phyloP scores from a whole-genome alignment of 1,139 yeast species.

The Lodderomyces oxycetoniae region DNA sequence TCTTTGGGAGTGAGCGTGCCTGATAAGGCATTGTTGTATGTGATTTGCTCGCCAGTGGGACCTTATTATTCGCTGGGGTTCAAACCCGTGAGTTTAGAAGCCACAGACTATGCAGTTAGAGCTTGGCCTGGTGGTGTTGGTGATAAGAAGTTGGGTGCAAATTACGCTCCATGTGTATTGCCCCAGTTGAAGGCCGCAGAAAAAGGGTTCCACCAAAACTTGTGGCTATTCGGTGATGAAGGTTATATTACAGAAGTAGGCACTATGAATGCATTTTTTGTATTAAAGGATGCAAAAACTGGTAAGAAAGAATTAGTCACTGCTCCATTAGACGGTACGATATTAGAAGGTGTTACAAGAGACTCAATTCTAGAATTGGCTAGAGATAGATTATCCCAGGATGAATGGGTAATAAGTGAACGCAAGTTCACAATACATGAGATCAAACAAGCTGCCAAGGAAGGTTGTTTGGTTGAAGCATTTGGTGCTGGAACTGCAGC shows the following conservation, averaged over 20 bases:
- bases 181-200: conserved; percentile 86
- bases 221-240: conserved; percentile 94
- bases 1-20: conserved; percentile 84
- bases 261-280: conserved; percentile 92
- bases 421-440: conserved; percentile 78
- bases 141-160: conserved; percentile 92
- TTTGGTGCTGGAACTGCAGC: conserved; percentile 99
- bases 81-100: conserved; percentile 90
- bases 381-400: conserved; percentile 62
- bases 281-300: conserved; percentile 55
- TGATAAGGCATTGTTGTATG: conserved; percentile 70
- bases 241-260: conserved; percentile 93
- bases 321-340: conserved; percentile 95
- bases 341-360: conserved; percentile 94
- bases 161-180: conserved; percentile 89
- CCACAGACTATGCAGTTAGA: conserved; percentile 90
- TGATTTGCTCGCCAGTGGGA: conserved; percentile 93
- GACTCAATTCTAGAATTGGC: conserved; percentile 79
- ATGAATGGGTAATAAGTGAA: conserved; percentile 77
- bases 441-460: conserved; percentile 66
- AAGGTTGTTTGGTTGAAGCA: conserved; percentile 87
- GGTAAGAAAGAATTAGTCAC: conserved; percentile 92
- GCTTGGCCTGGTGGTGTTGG: conserved; percentile 99
- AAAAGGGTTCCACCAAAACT: conserved; percentile 89
- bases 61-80: conserved; percentile 88